Conservation (phyloP, 768 basidiomycete species). For the Macrolepiota dolichaula region DNA sequence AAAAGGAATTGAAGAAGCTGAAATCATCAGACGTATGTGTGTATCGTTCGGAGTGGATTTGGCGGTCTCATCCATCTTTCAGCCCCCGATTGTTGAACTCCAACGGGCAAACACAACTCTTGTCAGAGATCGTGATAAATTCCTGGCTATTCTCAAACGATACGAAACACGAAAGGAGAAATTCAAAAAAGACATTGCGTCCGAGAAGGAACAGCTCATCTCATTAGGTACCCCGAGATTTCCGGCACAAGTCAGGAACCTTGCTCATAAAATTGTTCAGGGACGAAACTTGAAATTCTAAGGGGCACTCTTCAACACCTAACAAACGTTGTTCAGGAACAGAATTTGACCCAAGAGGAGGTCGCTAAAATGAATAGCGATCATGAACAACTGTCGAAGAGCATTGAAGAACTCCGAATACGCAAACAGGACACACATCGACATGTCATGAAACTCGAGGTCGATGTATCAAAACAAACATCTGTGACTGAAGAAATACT, state of each 20-base stretch:
- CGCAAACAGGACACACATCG: constrained; percentile 76
- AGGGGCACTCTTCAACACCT: constrained; percentile 63
- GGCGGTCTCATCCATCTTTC: constrained; percentile 2
- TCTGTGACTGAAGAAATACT: constrained; percentile 81
- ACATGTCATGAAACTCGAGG: constrained; percentile 75
- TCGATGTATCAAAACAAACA: constrained; percentile 74
- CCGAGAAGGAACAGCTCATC: constrained; percentile 62
- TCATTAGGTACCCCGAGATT: constrained; percentile 41
- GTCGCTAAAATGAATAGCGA: constrained; percentile 89
- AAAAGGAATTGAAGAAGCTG: constrained; percentile 54
- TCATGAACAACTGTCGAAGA: constrained; percentile 71
- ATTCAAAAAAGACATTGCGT: constrained; percentile 60
- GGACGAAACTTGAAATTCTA: constrained; percentile 57
- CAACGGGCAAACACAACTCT: constrained; percentile 61
- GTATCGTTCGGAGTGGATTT: neutral
- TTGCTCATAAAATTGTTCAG: constrained; percentile 31
- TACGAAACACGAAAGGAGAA: constrained; percentile 70
- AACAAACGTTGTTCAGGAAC: constrained; percentile 66
- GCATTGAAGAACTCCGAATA: constrained; percentile 71
- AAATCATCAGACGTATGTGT: constrained; percentile 54
- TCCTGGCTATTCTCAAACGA: constrained; percentile 69
- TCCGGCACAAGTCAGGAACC: neutral
- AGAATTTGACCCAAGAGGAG: constrained; percentile 91
- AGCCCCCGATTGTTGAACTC: constrained; percentile 65
- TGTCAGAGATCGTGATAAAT: constrained; percentile 73